Base-by-base conservation (phyloP, 345 rosid genomes). In the Boechera divaricarpa region DNA sequence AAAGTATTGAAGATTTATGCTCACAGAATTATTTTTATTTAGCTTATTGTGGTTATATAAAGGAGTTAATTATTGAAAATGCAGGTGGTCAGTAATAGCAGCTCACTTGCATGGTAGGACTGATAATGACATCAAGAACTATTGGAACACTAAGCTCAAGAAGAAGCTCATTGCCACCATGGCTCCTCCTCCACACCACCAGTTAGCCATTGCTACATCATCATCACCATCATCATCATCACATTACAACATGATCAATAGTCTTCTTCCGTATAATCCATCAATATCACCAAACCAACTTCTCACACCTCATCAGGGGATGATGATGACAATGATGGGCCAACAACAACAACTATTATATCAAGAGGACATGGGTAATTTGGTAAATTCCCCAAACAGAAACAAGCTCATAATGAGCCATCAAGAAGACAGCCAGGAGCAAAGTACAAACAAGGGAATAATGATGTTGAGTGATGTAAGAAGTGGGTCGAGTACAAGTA, bases 131-230 rank as follows among this genome's bases (percentile, higher is more conserved):
- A 87, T 91, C 73, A 93, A 93, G 77, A 93, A 93, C 80, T 87
- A 93, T 74, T 93, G 98, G 98, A 93, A 91, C 87, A 91, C 98
- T 39, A 93, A 88, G 84, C 88, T 93, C 26, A 93, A 93, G 88
- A 93, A 89, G 91, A 89, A 91, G 69, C 88, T 94, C 55, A 77
- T 87, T 57, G 62, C 73, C 60, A 67, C 42, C 58, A 79, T 48
- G 55, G 67, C 53, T 16, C 72, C 69, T 74, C 69, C 69, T 73
- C 80, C 74, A 38, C 86, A 54, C 48, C 74, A 78, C 58, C 76
- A 48, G 18, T 39, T 72, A 49, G 62, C 68, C 72, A 71, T 33
- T 8, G 69, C 78, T 68, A 83, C 76, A 56, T 42, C 78, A 69
- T 54, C 84, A 69, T 44, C 86, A 73, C 36, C 74, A 49, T 85